These are phyloP conservation scores for Cadophora sp. DNA, from an alignment of 2,329 filamentous ascomycete species.

Conservation along the genomic window DNA sequence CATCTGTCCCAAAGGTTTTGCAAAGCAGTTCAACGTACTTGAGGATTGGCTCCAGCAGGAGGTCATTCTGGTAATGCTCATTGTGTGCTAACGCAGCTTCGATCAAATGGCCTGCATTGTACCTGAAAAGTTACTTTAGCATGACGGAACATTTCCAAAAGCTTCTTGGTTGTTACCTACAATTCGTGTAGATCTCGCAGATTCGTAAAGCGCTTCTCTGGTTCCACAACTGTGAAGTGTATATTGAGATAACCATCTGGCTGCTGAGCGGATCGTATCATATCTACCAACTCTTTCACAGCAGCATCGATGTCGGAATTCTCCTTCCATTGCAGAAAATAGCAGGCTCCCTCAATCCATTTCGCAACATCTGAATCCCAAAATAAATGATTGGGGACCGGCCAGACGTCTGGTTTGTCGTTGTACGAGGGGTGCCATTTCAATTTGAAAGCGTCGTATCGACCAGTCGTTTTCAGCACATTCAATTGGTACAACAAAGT, in stretches of 20 bases:
- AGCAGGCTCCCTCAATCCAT: slow-evolving; percentile 68
- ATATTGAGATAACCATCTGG: slow-evolving; percentile 68
- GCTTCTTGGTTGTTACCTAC: slow-evolving; percentile 44
- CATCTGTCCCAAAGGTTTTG: slow-evolving; percentile 57
- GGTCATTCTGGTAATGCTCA: slow-evolving; percentile 57
- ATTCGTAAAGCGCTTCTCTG: slow-evolving; percentile 62
- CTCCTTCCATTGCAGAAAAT: slow-evolving; percentile 54
- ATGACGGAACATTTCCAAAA: neutral
- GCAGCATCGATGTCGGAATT: slow-evolving; percentile 56
- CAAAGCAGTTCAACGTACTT: slow-evolving; percentile 61
- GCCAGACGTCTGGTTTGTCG: slow-evolving; percentile 58
- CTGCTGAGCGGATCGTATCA: slow-evolving; percentile 63
- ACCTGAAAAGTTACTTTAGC: slow-evolving; percentile 46
- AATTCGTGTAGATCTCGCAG: slow-evolving; percentile 67
- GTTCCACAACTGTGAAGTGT: slow-evolving; percentile 66
- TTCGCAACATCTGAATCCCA: slow-evolving; percentile 66
- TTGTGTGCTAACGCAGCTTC: slow-evolving; percentile 65
- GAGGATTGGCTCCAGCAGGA: slow-evolving; percentile 58
- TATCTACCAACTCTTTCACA: slow-evolving; percentile 61
- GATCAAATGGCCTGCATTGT: slow-evolving; percentile 67
- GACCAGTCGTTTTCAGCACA: slow-evolving; percentile 59
- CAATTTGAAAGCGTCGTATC: slow-evolving; percentile 64
- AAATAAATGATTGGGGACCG: slow-evolving; percentile 63
- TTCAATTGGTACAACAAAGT: slow-evolving; percentile 60
- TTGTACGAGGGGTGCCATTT: slow-evolving; percentile 62